These are phyloP conservation scores for Diaporthe eres DNA, from an alignment of 2,329 filamentous ascomycete genomes.

Conservation along the genomic window DNA sequence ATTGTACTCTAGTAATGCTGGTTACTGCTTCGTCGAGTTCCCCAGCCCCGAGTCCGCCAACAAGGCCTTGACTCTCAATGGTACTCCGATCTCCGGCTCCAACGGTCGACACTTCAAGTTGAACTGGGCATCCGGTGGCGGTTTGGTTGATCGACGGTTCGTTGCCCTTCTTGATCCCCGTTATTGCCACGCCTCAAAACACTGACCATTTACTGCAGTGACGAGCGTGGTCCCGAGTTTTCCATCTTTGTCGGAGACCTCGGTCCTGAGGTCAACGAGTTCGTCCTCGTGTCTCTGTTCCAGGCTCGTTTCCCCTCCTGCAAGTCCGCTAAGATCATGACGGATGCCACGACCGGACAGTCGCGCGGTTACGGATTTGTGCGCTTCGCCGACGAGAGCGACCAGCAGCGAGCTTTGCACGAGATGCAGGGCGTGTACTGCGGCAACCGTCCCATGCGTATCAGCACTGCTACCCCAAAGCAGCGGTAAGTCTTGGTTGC, in stretches of 20 bases:
- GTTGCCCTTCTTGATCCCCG: slow-evolving; percentile 49
- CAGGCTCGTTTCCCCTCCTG: slow-evolving; percentile 95
- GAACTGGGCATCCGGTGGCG: slow-evolving; percentile 98
- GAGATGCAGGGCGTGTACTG: slow-evolving; percentile 99
- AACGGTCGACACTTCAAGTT: slow-evolving; percentile 92
- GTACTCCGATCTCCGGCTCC: slow-evolving; percentile 91
- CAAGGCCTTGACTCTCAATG: slow-evolving; percentile 93
- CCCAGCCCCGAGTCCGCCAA: slow-evolving; percentile 83
- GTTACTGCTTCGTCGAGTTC: slow-evolving; percentile 93
- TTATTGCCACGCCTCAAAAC: slow-evolving; percentile 17
- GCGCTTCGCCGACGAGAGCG: slow-evolving; percentile 93
- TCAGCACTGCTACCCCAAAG: slow-evolving; percentile 97
- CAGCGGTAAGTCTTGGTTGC: slow-evolving; percentile 70
- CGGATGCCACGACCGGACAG: slow-evolving; percentile 96
- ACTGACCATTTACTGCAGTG: slow-evolving; percentile 65
- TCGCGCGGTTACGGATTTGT: slow-evolving; percentile 98
- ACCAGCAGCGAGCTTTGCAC: slow-evolving; percentile 94
- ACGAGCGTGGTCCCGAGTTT: slow-evolving; percentile 96
- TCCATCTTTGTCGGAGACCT: slow-evolving; percentile 98
- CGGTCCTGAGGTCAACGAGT: slow-evolving; percentile 98
- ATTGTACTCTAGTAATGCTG: slow-evolving; percentile 79
- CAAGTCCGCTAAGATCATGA: slow-evolving; percentile 99
- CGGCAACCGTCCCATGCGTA: slow-evolving; percentile 98
- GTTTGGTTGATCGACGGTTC: slow-evolving; percentile 92
- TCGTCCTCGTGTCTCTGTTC: slow-evolving; percentile 96